These are phyloP conservation scores for Verbena officinalis DNA, from an alignment of 257 asterid species.

Conservation along the genomic window DNA sequence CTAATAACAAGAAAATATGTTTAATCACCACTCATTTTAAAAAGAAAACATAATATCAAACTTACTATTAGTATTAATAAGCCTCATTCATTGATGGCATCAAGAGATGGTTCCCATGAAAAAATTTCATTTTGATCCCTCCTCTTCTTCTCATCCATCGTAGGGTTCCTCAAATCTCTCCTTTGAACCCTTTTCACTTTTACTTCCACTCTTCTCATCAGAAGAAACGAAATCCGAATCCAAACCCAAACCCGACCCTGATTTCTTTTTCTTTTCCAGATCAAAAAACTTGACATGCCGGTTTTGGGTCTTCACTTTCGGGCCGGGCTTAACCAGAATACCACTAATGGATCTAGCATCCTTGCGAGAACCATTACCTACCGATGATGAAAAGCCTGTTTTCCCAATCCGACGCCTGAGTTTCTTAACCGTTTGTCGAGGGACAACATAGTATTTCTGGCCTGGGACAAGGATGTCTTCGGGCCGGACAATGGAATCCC, in stretches of 20 bases:
- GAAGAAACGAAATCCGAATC: slow-evolving; percentile 16
- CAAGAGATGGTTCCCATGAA: slow-evolving; percentile 63
- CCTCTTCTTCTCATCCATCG: slow-evolving; percentile 18
- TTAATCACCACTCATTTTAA: not conserved
- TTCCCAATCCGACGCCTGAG: slow-evolving; percentile 50
- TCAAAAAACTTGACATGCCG: slow-evolving; percentile 53
- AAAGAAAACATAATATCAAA: slow-evolving; percentile 2
- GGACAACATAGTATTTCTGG: slow-evolving; percentile 60
- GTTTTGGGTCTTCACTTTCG: slow-evolving; percentile 38
- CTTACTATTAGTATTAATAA: not conserved
- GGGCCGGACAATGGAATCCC: slow-evolving; percentile 60
- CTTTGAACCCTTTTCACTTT: not conserved
- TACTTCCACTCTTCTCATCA: not conserved
- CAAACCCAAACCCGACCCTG: not conserved
- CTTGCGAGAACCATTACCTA: slow-evolving; percentile 1
- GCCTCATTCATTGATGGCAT: slow-evolving; percentile 45
- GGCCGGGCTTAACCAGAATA: slow-evolving; percentile 50
- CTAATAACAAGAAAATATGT: not conserved
- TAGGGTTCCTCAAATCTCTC: slow-evolving; percentile 16
- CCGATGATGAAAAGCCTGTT: not conserved
- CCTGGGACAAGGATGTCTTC: slow-evolving; percentile 75
- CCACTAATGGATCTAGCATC: slow-evolving; percentile 35
- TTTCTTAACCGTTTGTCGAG: slow-evolving; percentile 57
- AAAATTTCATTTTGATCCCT: slow-evolving; percentile 40
- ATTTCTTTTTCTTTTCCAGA: slow-evolving; percentile 31